These are phyloP conservation scores for Lactarius vividus DNA, from an alignment of 768 basidiomycete genomes.

Conservation along the genomic window DNA sequence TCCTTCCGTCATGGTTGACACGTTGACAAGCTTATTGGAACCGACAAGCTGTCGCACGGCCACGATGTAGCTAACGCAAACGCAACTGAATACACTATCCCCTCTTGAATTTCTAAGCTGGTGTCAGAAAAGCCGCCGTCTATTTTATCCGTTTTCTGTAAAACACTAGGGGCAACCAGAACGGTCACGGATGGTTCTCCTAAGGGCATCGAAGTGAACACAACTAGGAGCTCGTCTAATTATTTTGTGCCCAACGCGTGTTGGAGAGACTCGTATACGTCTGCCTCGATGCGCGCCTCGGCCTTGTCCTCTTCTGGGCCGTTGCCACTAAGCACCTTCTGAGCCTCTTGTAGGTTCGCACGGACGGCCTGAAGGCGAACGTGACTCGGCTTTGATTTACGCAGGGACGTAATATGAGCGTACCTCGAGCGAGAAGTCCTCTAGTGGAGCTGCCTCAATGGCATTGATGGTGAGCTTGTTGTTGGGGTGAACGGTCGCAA, in stretches of 20 bases:
- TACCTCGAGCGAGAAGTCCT: conserved; percentile 89
- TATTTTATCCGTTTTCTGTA: neutral
- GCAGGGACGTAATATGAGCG: conserved; percentile 29
- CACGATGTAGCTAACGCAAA: neutral
- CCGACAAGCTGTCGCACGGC: neutral
- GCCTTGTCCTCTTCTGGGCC: conserved; percentile 92
- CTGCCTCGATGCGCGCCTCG: conserved; percentile 91
- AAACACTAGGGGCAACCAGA: neutral
- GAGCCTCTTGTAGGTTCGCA: conserved; percentile 83
- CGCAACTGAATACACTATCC: neutral
- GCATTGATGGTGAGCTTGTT: conserved; percentile 97
- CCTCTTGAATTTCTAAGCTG: neutral
- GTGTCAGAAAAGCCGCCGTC: neutral
- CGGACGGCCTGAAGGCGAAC: conserved; percentile 69
- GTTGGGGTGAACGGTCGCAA: conserved; percentile 96
- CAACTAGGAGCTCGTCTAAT: conserved; percentile 20
- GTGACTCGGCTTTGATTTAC: neutral
- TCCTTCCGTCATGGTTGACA: neutral
- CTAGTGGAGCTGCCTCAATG: conserved; percentile 91
- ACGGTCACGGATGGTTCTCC: neutral
- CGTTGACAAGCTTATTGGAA: neutral
- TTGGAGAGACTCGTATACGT: conserved; percentile 95
- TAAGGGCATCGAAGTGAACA: neutral
- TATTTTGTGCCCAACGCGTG: conserved; percentile 65
- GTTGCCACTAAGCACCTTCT: conserved; percentile 73